Percentiles rank a stretch among this genome's conserved stretches.
These are phyloP conservation scores for Leccinellum albellum DNA, from an alignment of 768 basidiomycete genomes.

Conservation along the genomic window DNA sequence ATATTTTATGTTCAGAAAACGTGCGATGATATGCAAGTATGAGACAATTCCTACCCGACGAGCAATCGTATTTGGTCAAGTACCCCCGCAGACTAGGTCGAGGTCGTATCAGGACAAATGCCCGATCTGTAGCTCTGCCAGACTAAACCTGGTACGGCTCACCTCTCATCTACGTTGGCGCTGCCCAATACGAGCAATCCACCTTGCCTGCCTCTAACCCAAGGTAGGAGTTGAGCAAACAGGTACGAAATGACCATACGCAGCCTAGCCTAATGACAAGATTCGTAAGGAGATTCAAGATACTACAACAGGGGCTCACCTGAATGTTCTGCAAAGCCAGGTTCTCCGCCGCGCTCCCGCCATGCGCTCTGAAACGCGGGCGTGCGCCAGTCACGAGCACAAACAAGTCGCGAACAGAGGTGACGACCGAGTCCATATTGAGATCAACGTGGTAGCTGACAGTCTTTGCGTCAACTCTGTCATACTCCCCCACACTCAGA, in stretches of 20 bases:
- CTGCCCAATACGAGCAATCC: conserved; percentile 94
- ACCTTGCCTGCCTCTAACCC: conserved; percentile 79
- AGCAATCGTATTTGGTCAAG: conserved; percentile 97
- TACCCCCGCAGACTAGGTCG: conserved; percentile 81
- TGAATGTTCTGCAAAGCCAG: conserved; percentile 97
- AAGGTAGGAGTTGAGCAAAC: conserved; percentile 93
- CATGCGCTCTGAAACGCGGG: conserved; percentile 80
- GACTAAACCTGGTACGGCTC: neutral
- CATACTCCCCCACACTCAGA: neutral
- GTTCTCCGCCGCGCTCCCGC: conserved; percentile 86
- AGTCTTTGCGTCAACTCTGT: neutral
- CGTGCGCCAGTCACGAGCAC: conserved; percentile 69
- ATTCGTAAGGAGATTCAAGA: neutral
- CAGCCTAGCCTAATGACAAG: conserved; percentile 64
- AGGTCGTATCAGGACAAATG: neutral
- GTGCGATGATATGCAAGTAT: neutral
- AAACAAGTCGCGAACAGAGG: conserved; percentile 81
- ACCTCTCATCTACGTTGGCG: conserved; percentile 98
- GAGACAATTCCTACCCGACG: conserved; percentile 53
- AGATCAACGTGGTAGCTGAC: conserved; percentile 87
- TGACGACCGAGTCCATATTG: conserved; percentile 93
- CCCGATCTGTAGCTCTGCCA: neutral
- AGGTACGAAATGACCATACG: conserved; percentile 94
- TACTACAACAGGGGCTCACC: conserved; percentile 32
- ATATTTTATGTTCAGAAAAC: neutral